These are phyloP conservation scores for Vitis amurensis DNA, from an alignment of 164 flowering plant genomes.

Conservation along the genomic window DNA sequence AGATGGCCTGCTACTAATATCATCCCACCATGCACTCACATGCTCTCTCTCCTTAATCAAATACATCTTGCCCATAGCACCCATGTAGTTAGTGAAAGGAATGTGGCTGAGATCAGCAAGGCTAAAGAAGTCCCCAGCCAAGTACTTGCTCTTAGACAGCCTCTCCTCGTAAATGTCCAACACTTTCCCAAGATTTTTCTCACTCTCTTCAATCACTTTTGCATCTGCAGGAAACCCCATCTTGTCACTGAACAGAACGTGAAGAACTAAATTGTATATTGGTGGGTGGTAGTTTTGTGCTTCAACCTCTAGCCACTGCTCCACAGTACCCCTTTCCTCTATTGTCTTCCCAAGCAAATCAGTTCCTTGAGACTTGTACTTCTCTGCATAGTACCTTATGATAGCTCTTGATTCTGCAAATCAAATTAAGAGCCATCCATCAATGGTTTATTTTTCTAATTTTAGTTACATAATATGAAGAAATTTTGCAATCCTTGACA, in stretches of 20 bases:
- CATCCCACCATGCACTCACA: conserved; percentile 62
- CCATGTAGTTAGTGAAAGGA: conserved; percentile 43
- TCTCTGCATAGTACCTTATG: conserved; percentile 43
- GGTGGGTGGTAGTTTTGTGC: conserved; percentile 39
- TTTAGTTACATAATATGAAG: too few relatives aligned
- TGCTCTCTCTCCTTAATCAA: conserved; percentile 45
- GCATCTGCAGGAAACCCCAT: conserved; percentile 29
- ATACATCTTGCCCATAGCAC: conserved; percentile 31
- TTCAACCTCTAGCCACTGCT: conserved; percentile 55
- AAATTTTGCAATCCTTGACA: too few relatives aligned
- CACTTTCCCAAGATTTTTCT: conserved; percentile 46
- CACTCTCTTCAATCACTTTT: conserved; percentile 29
- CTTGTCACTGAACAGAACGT: conserved; percentile 25
- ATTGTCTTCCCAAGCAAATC: conserved; percentile 40
- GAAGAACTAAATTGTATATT: conserved; percentile 26
- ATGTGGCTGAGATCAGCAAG: conserved; percentile 60
- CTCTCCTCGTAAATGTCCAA: conserved; percentile 53
- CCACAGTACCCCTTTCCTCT: conserved; percentile 40
- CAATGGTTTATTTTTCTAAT: too few relatives aligned
- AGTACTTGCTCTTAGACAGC: conserved; percentile 48
- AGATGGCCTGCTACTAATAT: conserved; percentile 31
- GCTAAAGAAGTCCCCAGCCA: conserved; percentile 65
- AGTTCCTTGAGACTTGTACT: conserved; percentile 41
- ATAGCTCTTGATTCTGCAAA: conserved; percentile 50
- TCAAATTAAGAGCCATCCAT: background rate